Evolutionary conservation across 1,284 basidiomycete species (phyloP).

Genomic region (Ceratobasidium sp.): DNA sequence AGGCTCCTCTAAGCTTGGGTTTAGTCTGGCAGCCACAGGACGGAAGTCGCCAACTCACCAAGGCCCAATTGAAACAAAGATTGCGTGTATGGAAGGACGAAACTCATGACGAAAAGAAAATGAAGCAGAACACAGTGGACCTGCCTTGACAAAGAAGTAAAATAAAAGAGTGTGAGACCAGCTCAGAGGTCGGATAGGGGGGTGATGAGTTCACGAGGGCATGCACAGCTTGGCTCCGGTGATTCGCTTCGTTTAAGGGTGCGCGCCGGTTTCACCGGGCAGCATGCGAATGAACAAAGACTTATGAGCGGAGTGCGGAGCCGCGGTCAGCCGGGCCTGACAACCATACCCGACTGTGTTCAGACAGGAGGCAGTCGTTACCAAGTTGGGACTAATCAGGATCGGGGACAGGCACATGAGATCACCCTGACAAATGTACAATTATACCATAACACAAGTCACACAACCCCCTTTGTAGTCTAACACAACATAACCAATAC

Average conservation of each 20-base stretch:
- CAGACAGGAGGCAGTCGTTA: neutral
- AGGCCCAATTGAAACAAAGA: slow-evolving; percentile 25
- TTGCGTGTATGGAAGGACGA: neutral
- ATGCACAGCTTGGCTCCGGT: slow-evolving; percentile 24
- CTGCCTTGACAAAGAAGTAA: slow-evolving; percentile 32
- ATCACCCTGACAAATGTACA: neutral
- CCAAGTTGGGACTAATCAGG: slow-evolving; percentile 14
- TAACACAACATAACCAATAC: neutral
- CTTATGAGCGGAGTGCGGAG: neutral
- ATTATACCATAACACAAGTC: neutral
- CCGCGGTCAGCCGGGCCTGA: neutral
- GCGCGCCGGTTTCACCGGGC: slow-evolving; percentile 9
- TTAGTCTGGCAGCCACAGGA: neutral
- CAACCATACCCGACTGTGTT: neutral
- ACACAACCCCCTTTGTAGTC: neutral
- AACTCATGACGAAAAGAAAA: slow-evolving; percentile 22
- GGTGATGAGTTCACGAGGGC: slow-evolving; percentile 8
- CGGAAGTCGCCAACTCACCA: slow-evolving; percentile 14
- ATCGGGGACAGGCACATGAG: slow-evolving; percentile 9
- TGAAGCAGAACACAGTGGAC: neutral
- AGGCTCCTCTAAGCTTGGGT: slow-evolving; percentile 41
- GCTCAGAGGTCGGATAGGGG: slow-evolving; percentile 14
- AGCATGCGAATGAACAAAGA: slow-evolving; percentile 7
- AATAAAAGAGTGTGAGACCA: slow-evolving; percentile 36
- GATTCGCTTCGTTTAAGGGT: neutral